Evolutionary conservation across 495 filamentous ascomycete species (phyloP), one percentile per base, ranked within the genome.

Genomic region (Neohortaea acidophila): DNA sequence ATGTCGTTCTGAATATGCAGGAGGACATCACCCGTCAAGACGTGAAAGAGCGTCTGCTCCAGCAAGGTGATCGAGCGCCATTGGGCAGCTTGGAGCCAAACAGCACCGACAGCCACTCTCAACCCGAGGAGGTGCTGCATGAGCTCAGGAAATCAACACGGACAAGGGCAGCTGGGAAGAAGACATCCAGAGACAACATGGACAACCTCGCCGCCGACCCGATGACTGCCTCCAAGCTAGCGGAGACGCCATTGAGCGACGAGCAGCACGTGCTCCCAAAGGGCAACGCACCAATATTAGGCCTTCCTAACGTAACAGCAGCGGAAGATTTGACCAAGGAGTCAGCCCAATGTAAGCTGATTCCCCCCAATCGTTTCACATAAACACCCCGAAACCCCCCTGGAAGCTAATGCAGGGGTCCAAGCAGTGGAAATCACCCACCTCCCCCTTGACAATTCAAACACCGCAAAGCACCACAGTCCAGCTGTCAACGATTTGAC

Each of bases 11-110:
- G 5, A 42, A 36, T 2, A 3, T 26, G 5, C 23, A 27, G 1
- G 29, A 21, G 15, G 44, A 48, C 3, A 6, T 17, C 14, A 12
- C n/a, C 12, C 29, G 19, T 14, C 10, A 17, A n/a, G 15, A 34
- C 15, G 6, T 19, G 4, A 21, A 19, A 11, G 21, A 9, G 11
- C 12, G 9, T 7, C 44, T 42, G 9, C 46, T 42, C 2, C 32
- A 40, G 25, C 17, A 12, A 1, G 22, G 3, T 9, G 45, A 48
- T n/a, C 27, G 45, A 6, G 2, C 20, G 12, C 31, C 42, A 7
- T 26, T 49, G 8, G 42, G 19, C 13, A 36, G 41, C 2, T 20
- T 49, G 1, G 42, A 36, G 2, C 46, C 41, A 1, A 49, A 49
- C 29, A 49, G 46, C 18, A 42, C 36, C n/a, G 37, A 38, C 1